Evolutionary conservation across 352 stramenopile genomes (phyloP).

Genomic region (Pythium vanterpoolii): DNA sequence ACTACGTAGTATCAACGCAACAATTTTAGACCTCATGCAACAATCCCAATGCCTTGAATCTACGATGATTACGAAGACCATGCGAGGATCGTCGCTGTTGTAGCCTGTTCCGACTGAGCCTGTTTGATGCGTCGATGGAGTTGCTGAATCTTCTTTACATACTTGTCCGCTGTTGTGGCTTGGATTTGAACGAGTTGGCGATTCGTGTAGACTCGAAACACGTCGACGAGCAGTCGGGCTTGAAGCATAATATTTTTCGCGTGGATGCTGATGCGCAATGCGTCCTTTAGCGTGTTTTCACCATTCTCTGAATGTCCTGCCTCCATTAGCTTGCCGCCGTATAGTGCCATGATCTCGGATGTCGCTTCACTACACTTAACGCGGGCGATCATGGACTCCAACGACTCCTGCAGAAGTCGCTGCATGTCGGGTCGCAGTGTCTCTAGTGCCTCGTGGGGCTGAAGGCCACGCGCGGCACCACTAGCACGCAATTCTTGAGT

Average conservation of each 20-base stretch:
- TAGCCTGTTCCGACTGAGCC: constrained; percentile 39
- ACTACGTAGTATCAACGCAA: neutral
- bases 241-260: constrained; percentile 77
- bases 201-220: constrained; percentile 49
- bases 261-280: constrained; percentile 45
- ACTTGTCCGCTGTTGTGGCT: constrained; percentile 48
- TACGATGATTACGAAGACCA: constrained; percentile 34
- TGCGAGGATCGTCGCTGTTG: constrained; percentile 35
- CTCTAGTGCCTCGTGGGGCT: constrained; percentile 33
- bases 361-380: constrained; percentile 56
- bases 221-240: constrained; percentile 46
- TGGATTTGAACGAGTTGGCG: constrained; percentile 39
- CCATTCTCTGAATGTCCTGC: constrained; percentile 37
- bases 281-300: constrained; percentile 60
- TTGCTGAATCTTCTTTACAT: constrained; percentile 60
- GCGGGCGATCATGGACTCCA: constrained; percentile 39
- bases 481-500: constrained; percentile 32
- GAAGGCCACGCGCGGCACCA: neutral
- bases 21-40: neutral
- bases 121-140: constrained; percentile 44
- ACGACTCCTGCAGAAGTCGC: constrained; percentile 40
- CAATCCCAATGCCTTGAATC: neutral
- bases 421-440: constrained; percentile 39
- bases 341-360: constrained; percentile 67
- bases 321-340: constrained; percentile 50